A percentile compares a stretch with the other conserved stretches of the same genome.
These are phyloP conservation scores for Cryptomeria japonica DNA, from an alignment of 75 land plant genomes.

Conservation along the genomic window DNA sequence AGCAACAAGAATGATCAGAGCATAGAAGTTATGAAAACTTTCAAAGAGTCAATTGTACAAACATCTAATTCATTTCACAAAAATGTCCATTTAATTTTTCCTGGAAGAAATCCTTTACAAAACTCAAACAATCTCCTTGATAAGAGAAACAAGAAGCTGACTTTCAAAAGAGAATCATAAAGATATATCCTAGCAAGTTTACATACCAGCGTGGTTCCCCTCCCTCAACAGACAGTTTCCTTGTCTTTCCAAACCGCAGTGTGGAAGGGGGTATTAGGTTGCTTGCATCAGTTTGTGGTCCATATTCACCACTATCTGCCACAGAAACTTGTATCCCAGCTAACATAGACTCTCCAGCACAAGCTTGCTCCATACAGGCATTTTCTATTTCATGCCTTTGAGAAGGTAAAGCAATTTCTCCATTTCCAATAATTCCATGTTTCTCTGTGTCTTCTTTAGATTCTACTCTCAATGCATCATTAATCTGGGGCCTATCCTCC, in stretches of 20 bases:
- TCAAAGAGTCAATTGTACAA: background rate
- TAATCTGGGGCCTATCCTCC: background rate
- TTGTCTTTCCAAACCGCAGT: conserved; percentile 64
- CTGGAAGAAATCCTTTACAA: background rate
- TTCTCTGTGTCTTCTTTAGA: conserved; percentile 18
- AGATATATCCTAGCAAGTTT: background rate
- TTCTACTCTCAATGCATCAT: conserved; percentile 4
- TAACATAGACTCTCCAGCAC: conserved; percentile 22
- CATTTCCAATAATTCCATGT: conserved; percentile 4
- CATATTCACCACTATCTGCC: conserved; percentile 27
- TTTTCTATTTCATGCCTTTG: conserved; percentile 20
- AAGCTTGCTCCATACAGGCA: conserved; percentile 10
- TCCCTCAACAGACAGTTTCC: conserved; percentile 69
- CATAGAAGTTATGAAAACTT: background rate
- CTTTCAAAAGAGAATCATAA: conserved; percentile 9
- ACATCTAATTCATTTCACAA: background rate
- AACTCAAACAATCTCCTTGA: conserved; percentile 5
- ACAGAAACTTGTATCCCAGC: conserved; percentile 24
- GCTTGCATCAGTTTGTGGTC: conserved; percentile 30
- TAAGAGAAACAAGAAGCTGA: background rate
- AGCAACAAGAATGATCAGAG: conserved; percentile 9
- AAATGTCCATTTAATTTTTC: background rate
- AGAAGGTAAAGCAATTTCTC: conserved; percentile 22
- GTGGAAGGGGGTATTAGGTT: conserved; percentile 34
- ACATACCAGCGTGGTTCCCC: conserved; percentile 66